Base-by-base conservation (phyloP, 78 protist genomes). In the Chrysochromulina parva region DNA sequence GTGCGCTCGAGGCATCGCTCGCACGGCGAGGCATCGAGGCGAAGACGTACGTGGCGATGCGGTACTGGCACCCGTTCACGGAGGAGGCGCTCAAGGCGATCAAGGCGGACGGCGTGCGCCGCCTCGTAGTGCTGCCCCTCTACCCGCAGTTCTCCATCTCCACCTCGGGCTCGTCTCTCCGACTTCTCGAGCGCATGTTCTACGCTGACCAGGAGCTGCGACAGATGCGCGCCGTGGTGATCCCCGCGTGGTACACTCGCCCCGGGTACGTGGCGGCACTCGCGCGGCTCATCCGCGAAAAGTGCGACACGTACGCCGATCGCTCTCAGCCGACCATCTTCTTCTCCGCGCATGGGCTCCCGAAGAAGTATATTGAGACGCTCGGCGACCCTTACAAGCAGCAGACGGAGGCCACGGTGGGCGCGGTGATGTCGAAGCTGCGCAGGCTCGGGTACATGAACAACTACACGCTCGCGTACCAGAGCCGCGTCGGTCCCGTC, bases 41-140 rank as follows among this genome's bases (percentile, higher is more conserved):
- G 22, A 66, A 66, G 62, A 81, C 52, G 57, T 87, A 87, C 90
- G 67, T 87, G 22, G 90, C 78, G 52, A 87, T 87, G 90, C 90
- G 90, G 24, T 87, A 87, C 60, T 87, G 90, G 90, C 67, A 87
- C 62, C 90, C 90, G 28, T 87, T 66, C 90, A 87, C 90, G 22
- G 90, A 65, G 11, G 90, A 87, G 55, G 90, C 90, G 19, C 24
- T 52, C 53, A 62, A 50, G 5, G 26, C 48, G 58, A 38, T 87
- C 38, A 38, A 38, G 53, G 13, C 26, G 22, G 47, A 3, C 52
- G 81, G 53, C n/a, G 55, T 28, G 62, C 28, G 13, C 38, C 7
- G 9, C 47, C 73, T 66, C 38, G 73, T 59, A 4, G 17, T 59
- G 1, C 19, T 59, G 66, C 66, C 66, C 20, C 66, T 59, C 20